Percentiles rank a stretch among this genome's conserved stretches.
Conservation (phyloP, 805 yeast species). For the Zygotorulaspora florentina region DNA sequence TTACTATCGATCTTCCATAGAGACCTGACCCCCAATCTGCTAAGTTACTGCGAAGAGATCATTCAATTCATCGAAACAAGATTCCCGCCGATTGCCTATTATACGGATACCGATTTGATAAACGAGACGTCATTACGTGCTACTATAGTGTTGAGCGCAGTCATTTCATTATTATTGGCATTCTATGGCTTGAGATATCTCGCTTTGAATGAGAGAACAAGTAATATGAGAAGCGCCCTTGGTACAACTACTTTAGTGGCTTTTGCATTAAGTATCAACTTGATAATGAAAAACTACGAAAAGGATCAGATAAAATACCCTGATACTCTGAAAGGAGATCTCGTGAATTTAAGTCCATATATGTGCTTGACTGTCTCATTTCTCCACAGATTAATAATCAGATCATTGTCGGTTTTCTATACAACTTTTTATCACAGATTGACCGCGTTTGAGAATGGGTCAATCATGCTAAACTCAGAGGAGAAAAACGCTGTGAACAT, state of each 20-base stretch:
- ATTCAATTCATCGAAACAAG: conserved; percentile 10
- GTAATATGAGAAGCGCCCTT: conserved; percentile 8
- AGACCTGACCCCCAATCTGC: conserved; percentile 13
- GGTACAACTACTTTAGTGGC: conserved; percentile 16
- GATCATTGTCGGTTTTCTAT: conserved; percentile 15
- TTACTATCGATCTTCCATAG: conserved; percentile 8
- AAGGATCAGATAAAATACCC: conserved; percentile 22
- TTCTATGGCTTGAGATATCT: conserved; percentile 18
- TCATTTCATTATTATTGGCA: conserved; percentile 8
- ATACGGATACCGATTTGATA: conserved; percentile 7
- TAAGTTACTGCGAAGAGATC: conserved; percentile 5
- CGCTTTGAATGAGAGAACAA: conserved; percentile 11
- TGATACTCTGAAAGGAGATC: conserved; percentile 7
- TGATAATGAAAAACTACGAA: conserved; percentile 10
- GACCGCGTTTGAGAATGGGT: conserved; percentile 11
- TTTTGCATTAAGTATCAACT: conserved; percentile 15
- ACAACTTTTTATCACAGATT: conserved; percentile 14
- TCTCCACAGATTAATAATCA: conserved; percentile 3
- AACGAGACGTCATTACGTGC: conserved; percentile 1
- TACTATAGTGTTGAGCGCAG: conserved; percentile 6
- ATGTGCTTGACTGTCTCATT: conserved; percentile 11
- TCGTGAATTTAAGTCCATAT: conserved; percentile 21
- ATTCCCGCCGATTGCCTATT: conserved; percentile 11
- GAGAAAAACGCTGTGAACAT: neutral
- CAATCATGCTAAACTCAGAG: conserved; percentile 6